A percentile compares a stretch with the other conserved stretches of the same genome.
Conservation (phyloP, 192 early-diverging fungal genomes). For the Podila clonocystis region DNA sequence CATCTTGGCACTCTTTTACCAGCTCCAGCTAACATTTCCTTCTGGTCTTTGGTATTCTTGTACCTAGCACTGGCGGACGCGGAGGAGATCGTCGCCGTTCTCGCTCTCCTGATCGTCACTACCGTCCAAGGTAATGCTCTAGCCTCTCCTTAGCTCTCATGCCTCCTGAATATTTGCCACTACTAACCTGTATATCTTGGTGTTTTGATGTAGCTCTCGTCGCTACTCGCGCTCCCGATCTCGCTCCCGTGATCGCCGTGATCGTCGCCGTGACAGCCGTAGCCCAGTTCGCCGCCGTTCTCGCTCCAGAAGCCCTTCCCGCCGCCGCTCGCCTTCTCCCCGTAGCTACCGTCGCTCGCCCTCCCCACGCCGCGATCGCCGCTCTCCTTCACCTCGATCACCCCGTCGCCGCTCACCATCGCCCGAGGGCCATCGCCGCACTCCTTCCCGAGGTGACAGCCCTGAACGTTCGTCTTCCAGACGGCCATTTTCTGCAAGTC, state of each 20-base stretch:
- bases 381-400: neutral
- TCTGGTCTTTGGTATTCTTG: constrained; percentile 7
- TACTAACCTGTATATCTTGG: neutral
- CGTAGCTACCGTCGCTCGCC: constrained; percentile 28
- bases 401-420: constrained; percentile 1
- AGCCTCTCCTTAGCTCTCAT: neutral
- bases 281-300: constrained; percentile 32
- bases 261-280: constrained; percentile 19
- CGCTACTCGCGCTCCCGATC: constrained; percentile 35
- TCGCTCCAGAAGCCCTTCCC: constrained; percentile 31
- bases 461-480: neutral
- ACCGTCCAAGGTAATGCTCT: constrained; percentile 33
- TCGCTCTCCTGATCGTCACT: constrained; percentile 43
- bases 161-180: neutral
- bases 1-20: neutral
- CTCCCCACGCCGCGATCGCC: constrained; percentile 29
- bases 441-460: neutral
- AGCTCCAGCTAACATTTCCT: neutral
- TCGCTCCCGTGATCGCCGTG: constrained; percentile 23
- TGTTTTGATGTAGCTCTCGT: constrained; percentile 10
- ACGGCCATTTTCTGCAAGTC: neutral
- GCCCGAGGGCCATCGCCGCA: neutral
- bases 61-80: constrained; percentile 12
- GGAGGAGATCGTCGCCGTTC: constrained; percentile 44
- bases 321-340: constrained; percentile 23